Evolutionary conservation across 371 early-diverging fungal genomes (phyloP).

Genomic region (Parasitella parasitica): DNA sequence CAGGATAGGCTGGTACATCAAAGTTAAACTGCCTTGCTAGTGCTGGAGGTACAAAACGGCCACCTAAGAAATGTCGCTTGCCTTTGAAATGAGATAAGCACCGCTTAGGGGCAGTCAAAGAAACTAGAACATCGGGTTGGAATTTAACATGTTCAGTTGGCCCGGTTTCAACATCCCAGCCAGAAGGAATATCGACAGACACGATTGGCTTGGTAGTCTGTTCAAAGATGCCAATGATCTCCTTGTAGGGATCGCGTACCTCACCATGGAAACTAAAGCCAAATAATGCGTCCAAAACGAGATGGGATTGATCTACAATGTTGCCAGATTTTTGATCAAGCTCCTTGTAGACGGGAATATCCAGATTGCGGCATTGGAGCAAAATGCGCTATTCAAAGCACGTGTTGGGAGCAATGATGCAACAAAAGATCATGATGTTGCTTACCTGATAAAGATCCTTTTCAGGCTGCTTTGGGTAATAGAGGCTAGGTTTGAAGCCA

Average conservation of each 20-base stretch:
- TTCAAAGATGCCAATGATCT: constrained; percentile 57
- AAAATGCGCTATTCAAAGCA: constrained; percentile 69
- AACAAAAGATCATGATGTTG: no score
- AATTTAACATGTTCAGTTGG: constrained; percentile 47
- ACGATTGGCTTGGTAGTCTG: constrained; percentile 60
- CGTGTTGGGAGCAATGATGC: no score
- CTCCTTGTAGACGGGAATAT: constrained; percentile 60
- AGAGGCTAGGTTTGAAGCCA: constrained; percentile 78
- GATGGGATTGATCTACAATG: constrained; percentile 38
- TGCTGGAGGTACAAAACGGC: constrained; percentile 79
- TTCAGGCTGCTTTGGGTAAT: constrained; percentile 74
- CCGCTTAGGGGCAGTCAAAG: constrained; percentile 88
- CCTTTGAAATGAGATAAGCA: constrained; percentile 73
- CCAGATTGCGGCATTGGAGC: constrained; percentile 68
- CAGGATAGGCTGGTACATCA: constrained; percentile 65
- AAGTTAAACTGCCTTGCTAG: constrained; percentile 65
- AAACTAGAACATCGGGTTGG: constrained; percentile 79
- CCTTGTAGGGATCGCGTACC: constrained; percentile 78
- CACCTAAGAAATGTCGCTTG: constrained; percentile 82
- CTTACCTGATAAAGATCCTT: constrained; percentile 68
- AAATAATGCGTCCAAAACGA: constrained; percentile 90
- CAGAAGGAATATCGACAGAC: constrained; percentile 91
- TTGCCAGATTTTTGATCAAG: not conserved
- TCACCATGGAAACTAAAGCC: constrained; percentile 88
- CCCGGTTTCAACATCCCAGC: constrained; percentile 91